These are phyloP conservation scores for Nemania abortiva DNA, from an alignment of 2,329 filamentous ascomycete genomes.

Conservation along the genomic window DNA sequence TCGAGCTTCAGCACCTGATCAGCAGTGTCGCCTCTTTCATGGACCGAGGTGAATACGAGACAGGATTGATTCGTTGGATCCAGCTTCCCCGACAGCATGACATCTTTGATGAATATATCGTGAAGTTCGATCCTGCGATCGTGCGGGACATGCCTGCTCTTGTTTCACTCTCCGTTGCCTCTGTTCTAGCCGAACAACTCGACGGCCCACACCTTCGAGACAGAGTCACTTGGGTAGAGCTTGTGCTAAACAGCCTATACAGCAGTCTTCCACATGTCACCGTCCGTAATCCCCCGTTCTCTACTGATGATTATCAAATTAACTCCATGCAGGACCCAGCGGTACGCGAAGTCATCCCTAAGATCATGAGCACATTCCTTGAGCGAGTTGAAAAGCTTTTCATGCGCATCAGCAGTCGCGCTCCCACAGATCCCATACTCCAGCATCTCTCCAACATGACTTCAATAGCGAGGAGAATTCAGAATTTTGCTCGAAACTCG, in stretches of 20 bases:
- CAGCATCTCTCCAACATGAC: slow-evolving; percentile 62
- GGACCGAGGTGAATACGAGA: slow-evolving; percentile 70
- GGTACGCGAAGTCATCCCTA: slow-evolving; percentile 67
- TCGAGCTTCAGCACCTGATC: slow-evolving; percentile 68
- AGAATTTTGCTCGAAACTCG: slow-evolving; percentile 42
- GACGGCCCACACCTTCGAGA: slow-evolving; percentile 65
- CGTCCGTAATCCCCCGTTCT: slow-evolving; percentile 57
- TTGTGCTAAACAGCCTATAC: slow-evolving; percentile 67
- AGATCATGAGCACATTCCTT: slow-evolving; percentile 67
- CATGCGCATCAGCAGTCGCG: slow-evolving; percentile 61
- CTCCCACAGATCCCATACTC: slow-evolving; percentile 62
- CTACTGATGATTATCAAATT: slow-evolving; percentile 44
- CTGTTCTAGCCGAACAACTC: slow-evolving; percentile 71
- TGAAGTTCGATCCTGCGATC: slow-evolving; percentile 63
- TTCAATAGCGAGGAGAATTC: slow-evolving; percentile 47
- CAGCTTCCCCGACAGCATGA: slow-evolving; percentile 72
- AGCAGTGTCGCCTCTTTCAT: slow-evolving; percentile 73
- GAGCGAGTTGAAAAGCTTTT: slow-evolving; percentile 65
- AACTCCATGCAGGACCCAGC: slow-evolving; percentile 61
- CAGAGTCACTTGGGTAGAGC: slow-evolving; percentile 71
- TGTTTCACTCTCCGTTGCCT: slow-evolving; percentile 73
- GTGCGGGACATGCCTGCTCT: slow-evolving; percentile 70
- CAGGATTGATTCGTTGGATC: slow-evolving; percentile 75
- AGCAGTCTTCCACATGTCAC: slow-evolving; percentile 59
- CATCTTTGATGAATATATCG: slow-evolving; percentile 69